phyloP scores from a whole-genome alignment of 176 grass and related monocot genomes.

The Carex littledalei region DNA sequence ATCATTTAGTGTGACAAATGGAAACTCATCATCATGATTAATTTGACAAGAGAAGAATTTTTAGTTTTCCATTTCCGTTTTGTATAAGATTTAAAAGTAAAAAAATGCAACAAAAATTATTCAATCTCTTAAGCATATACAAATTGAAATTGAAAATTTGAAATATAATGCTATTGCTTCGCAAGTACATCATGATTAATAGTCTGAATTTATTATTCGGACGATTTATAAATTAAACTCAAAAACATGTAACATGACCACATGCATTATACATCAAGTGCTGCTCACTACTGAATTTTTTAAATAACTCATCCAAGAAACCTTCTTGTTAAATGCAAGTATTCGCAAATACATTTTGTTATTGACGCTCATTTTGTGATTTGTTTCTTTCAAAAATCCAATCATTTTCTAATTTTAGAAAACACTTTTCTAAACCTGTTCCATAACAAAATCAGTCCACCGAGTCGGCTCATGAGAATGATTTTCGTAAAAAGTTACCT shows the following conservation, averaged over 20 bases:
- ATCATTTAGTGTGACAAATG: no score
- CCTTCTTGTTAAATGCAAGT: not conserved
- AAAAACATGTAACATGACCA: not conserved
- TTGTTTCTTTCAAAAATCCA: not conserved
- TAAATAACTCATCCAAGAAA: not conserved
- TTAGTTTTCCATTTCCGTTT: not conserved
- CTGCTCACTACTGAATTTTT: not conserved
- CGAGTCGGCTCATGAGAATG: not conserved
- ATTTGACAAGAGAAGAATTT: not conserved
- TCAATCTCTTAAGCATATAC: not conserved
- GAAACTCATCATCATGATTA: no score
- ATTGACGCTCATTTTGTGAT: not conserved
- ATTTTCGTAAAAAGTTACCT: not conserved
- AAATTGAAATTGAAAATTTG: not conserved
- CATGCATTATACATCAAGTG: no score
- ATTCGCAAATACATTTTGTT: not conserved
- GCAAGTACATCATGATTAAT: not conserved
- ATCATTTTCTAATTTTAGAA: not conserved
- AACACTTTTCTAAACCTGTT: not conserved
- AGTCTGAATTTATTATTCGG: not conserved
- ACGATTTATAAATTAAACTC: not conserved
- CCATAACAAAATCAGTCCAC: not conserved
- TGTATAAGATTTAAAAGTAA: not conserved
- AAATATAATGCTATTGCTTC: not conserved
- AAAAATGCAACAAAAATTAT: not conserved